Evolutionary conservation across 2,329 filamentous ascomycete species (phyloP).

Genomic region (Ophiostoma tasmaniense): DNA sequence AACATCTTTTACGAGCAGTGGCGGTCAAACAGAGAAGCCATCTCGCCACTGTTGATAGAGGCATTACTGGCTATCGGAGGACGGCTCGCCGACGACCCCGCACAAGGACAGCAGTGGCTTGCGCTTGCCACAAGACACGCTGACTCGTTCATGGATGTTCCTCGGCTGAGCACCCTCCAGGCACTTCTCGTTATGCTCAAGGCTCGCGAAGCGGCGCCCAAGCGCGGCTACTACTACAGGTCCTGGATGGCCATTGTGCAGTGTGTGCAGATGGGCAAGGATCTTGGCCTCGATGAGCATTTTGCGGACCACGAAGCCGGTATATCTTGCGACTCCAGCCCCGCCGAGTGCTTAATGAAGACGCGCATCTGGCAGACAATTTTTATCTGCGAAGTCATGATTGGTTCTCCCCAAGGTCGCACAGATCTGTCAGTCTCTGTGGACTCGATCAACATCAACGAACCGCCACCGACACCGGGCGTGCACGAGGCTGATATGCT

Average conservation of each 20-base stretch:
- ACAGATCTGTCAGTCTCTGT: constrained; percentile 68
- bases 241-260: constrained; percentile 96
- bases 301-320: constrained; percentile 67
- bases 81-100: constrained; percentile 71
- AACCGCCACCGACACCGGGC: constrained; percentile 55
- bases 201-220: constrained; percentile 82
- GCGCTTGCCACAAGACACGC: constrained; percentile 84
- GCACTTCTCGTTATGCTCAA: constrained; percentile 82
- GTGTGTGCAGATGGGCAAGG: constrained; percentile 86
- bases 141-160: constrained; percentile 87
- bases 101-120: constrained; percentile 85
- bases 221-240: constrained; percentile 89
- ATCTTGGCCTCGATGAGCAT: constrained; percentile 83
- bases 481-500: constrained; percentile 67
- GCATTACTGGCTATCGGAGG: constrained; percentile 86
- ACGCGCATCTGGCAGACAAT: constrained; percentile 86
- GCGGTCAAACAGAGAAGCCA: constrained; percentile 70
- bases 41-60: constrained; percentile 83
- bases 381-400: constrained; percentile 81
- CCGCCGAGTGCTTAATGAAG: constrained; percentile 72
- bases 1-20: constrained; percentile 80
- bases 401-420: constrained; percentile 84
- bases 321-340: constrained; percentile 57
- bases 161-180: constrained; percentile 83
- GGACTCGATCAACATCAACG: constrained; percentile 66